Evolutionary conservation across 2,329 filamentous ascomycete genomes (phyloP).

Genomic region (Aciculosporium take): DNA sequence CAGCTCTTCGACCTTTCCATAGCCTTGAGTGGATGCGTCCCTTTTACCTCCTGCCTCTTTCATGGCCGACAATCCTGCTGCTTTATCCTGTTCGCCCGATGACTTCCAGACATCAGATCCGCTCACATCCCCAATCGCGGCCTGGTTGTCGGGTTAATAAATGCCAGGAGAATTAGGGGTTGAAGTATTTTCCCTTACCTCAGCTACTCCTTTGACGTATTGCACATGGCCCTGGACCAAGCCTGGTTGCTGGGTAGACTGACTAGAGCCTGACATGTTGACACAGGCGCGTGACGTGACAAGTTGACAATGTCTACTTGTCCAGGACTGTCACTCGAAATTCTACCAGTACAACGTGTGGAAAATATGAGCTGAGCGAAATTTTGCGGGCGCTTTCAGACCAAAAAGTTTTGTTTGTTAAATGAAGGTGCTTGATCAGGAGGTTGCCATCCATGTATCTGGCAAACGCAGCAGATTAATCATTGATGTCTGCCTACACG

Average conservation of each 20-base stretch:
- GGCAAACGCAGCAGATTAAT: too few relatives aligned
- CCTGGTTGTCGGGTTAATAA: constrained; percentile 22
- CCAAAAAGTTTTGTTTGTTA: too few relatives aligned
- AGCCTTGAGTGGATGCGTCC: constrained; percentile 37
- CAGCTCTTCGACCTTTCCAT: constrained; percentile 49
- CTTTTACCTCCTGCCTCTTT: constrained; percentile 43
- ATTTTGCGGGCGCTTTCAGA: too few relatives aligned
- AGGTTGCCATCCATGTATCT: too few relatives aligned
- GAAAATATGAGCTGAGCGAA: too few relatives aligned
- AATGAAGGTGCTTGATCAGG: too few relatives aligned
- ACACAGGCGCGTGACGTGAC: too few relatives aligned
- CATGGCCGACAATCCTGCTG: constrained; percentile 46
- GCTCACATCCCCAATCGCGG: constrained; percentile 45
- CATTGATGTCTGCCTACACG: too few relatives aligned
- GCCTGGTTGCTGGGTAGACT: constrained; percentile 36
- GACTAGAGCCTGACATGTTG: constrained; percentile 2
- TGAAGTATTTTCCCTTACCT: constrained; percentile 30
- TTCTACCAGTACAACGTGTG: too few relatives aligned
- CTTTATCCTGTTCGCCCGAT: constrained; percentile 50
- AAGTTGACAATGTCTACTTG: too few relatives aligned
- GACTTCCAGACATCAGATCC: constrained; percentile 48
- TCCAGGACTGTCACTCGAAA: too few relatives aligned
- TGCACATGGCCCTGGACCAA: constrained; percentile 51
- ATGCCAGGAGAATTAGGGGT: too few relatives aligned
- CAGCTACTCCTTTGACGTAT: constrained; percentile 53